These are phyloP conservation scores for Phytophthora lateralis DNA, from an alignment of 352 stramenopile species.

Conservation along the genomic window DNA sequence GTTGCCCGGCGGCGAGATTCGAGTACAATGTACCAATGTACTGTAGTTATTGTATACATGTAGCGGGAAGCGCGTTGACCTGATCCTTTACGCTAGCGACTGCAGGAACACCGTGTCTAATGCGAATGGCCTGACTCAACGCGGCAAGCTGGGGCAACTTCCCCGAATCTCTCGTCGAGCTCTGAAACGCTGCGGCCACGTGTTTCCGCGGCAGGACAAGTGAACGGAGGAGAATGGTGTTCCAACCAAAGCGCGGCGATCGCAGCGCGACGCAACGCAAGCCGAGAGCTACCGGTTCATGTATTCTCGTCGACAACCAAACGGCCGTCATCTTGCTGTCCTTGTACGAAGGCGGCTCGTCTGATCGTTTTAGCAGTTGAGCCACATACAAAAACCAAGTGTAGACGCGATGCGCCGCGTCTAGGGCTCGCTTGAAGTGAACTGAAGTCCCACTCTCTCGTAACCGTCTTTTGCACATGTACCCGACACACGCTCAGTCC, in stretches of 20 bases:
- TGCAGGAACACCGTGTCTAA: background rate
- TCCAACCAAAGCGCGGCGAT: background rate
- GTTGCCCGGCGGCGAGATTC: background rate
- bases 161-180: slow-evolving; percentile 7
- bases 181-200: slow-evolving; percentile 12
- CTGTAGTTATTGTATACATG: too few species aligned
- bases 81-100: background rate
- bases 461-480: slow-evolving; percentile 10
- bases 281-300: too few species aligned
- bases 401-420: slow-evolving; percentile 7
- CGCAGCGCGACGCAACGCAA: background rate
- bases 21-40: too few species aligned
- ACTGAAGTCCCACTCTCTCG: slow-evolving; percentile 19
- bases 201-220: slow-evolving; percentile 18
- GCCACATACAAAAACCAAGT: slow-evolving; percentile 17
- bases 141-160: slow-evolving; percentile 12
- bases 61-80: background rate
- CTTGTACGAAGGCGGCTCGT: slow-evolving; percentile 16
- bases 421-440: slow-evolving; percentile 26
- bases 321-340: slow-evolving; percentile 19
- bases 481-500: slow-evolving; percentile 16
- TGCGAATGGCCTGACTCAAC: slow-evolving; percentile 13
- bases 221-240: slow-evolving; percentile 9
- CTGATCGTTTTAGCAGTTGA: slow-evolving; percentile 17
- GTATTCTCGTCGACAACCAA: slow-evolving; percentile 10